These are phyloP conservation scores for Apiospora pterosperma DNA, from an alignment of 2,329 filamentous ascomycete genomes.

Conservation along the genomic window DNA sequence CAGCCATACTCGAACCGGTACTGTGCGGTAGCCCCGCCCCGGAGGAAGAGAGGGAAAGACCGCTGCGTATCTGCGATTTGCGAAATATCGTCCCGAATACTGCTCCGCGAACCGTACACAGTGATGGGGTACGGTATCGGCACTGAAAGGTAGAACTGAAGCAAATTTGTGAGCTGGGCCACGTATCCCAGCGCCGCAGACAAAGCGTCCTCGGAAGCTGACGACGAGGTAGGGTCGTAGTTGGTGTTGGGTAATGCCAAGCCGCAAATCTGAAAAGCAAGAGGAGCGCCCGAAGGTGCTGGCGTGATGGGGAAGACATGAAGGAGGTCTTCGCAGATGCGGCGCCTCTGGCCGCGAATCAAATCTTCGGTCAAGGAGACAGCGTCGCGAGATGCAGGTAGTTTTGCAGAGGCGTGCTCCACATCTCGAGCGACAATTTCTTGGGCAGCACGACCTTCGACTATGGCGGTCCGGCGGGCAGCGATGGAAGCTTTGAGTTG, in stretches of 20 bases:
- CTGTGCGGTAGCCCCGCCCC: slow-evolving; percentile 62
- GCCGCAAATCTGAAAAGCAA: slow-evolving; percentile 81
- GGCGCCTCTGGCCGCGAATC: slow-evolving; percentile 80
- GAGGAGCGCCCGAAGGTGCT: slow-evolving; percentile 48
- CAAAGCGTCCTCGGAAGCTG: slow-evolving; percentile 64
- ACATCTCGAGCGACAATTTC: slow-evolving; percentile 58
- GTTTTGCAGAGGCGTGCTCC: slow-evolving; percentile 54
- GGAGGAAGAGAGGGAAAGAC: slow-evolving; percentile 76
- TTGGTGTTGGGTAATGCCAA: slow-evolving; percentile 76
- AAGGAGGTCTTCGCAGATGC: slow-evolving; percentile 80
- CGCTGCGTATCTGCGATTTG: slow-evolving; percentile 43
- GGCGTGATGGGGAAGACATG: slow-evolving; percentile 80
- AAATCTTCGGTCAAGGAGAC: slow-evolving; percentile 57
- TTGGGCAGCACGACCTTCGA: slow-evolving; percentile 57
- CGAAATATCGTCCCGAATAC: slow-evolving; percentile 63
- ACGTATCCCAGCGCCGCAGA: slow-evolving; percentile 81
- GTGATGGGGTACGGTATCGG: slow-evolving; percentile 78
- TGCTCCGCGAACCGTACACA: slow-evolving; percentile 66
- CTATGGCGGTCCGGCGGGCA: slow-evolving; percentile 65
- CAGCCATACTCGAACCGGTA: slow-evolving; percentile 96
- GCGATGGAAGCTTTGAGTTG: slow-evolving; percentile 66
- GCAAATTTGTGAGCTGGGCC: slow-evolving; percentile 67
- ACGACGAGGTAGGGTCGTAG: slow-evolving; percentile 51
- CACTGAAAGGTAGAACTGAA: slow-evolving; percentile 79
- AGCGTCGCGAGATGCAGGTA: slow-evolving; percentile 53